Base-by-base conservation (phyloP, 495 filamentous ascomycete genomes). In the Trichoderma parareesei region DNA sequence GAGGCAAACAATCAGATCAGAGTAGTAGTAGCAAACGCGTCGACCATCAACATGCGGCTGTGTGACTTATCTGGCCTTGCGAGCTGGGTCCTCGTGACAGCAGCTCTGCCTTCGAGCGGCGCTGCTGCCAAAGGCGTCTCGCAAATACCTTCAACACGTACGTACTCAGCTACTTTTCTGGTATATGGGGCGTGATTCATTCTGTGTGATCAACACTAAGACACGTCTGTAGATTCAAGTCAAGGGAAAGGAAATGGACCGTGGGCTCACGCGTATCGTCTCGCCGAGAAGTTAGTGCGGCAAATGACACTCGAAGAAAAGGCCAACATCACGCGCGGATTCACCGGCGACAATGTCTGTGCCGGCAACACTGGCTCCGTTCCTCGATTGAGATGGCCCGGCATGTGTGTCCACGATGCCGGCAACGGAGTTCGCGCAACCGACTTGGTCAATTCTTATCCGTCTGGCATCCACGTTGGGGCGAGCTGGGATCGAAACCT, bases 351-450 rank as follows among this genome's bases (percentile, higher is more conserved):
- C 16, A 85, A 77, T 9, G 66, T 75, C 53, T 89, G 86, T 68
- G 74, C 78, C 27, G 85, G 87, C 4, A 79, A 74, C 20, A 79
- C 82, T 49, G 75, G 72, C 0, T 67, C 77, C 8, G 76, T 88
- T n/a, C 74, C 77, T 9, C 78, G 86, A 1, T 73, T 89, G 20
- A 78, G 78, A 1, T 89, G 85, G 66, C 77, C 83, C 0, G 88
- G 88, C 8, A 71, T 89, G 46, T 89, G 87, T 68, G 76, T 90
- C 0, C 75, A 77, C 18, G 87, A 90, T 72, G 86, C 85, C 3
- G 85, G 84, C 0, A 83, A 87, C 66, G 87, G 86, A 18, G 73
- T 88, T 35, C 74, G 86, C 3, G 75, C 67, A 20, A 84, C 84
- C 0, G 85, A 89, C 66, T 83, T 85, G 69, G 86, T 85, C 38